Conservation (phyloP, 2,329 filamentous ascomycete genomes). For the Ceratocystis papillata region DNA sequence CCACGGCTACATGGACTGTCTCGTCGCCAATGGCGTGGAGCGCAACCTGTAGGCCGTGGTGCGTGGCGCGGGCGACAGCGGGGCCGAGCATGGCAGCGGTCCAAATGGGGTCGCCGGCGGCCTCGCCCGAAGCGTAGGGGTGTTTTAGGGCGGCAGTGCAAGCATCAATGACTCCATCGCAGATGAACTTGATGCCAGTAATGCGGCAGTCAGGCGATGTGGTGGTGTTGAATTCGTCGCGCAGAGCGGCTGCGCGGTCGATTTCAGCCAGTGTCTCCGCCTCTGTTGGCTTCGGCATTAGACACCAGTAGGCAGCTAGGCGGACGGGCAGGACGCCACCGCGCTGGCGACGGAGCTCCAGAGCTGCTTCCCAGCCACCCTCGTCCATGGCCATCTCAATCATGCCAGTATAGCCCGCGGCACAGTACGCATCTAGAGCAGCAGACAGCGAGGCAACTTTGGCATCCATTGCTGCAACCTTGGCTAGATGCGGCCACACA, state of each 20-base stretch:
- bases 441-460: slow-evolving; percentile 39
- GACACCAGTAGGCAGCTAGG: slow-evolving; percentile 47
- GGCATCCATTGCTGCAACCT: slow-evolving; percentile 39
- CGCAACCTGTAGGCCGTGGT: slow-evolving; percentile 47
- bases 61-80: slow-evolving; percentile 44
- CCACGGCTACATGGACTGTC: slow-evolving; percentile 47
- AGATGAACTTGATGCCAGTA: slow-evolving; percentile 54
- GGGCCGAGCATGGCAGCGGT: slow-evolving; percentile 40
- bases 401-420: slow-evolving; percentile 44
- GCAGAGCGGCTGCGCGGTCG: slow-evolving; percentile 39
- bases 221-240: slow-evolving; percentile 30
- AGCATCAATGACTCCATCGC: slow-evolving; percentile 54
- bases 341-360: slow-evolving; percentile 36
- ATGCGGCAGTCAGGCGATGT: slow-evolving; percentile 37
- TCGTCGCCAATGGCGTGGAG: slow-evolving; percentile 56
- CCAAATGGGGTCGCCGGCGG: slow-evolving; percentile 44
- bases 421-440: slow-evolving; percentile 41
- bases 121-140: slow-evolving; percentile 44
- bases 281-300: slow-evolving; percentile 38
- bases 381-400: slow-evolving; percentile 54
- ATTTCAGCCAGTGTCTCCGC: slow-evolving; percentile 39
- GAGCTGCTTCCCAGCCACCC: slow-evolving; percentile 42
- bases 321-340: slow-evolving; percentile 34
- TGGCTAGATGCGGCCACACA: slow-evolving; percentile 45
- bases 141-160: slow-evolving; percentile 52